phyloP scores from a whole-genome alignment of 2,329 filamentous ascomycete species.

The Pseudogymnoascus sp. region DNA sequence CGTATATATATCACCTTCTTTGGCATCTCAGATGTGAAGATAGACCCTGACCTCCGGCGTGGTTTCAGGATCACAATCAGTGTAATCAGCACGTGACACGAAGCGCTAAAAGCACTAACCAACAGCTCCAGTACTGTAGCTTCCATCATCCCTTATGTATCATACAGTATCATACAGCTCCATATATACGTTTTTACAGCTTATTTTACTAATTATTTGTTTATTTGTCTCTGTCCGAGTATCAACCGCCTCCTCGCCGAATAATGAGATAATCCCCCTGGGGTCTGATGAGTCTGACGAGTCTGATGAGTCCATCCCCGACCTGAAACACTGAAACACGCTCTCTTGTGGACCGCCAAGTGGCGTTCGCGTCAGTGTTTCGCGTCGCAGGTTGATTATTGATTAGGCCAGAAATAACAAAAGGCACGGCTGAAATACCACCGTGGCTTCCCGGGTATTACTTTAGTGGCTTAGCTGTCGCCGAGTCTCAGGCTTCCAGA shows the following conservation, averaged over 20 bases:
- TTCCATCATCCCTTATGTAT: neutral
- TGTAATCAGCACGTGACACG: neutral
- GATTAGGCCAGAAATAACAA: neutral
- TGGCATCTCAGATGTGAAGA: neutral
- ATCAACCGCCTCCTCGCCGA: neutral
- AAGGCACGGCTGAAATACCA: neutral
- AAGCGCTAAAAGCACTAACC: neutral
- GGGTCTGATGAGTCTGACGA: neutral
- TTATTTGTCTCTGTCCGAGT: neutral
- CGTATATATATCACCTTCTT: neutral
- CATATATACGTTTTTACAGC: neutral
- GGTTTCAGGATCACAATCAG: neutral
- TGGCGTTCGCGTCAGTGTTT: constrained; percentile 1
- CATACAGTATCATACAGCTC: neutral
- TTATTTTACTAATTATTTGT: neutral
- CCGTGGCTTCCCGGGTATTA: constrained; percentile 3
- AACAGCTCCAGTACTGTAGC: neutral
- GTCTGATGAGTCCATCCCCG: neutral
- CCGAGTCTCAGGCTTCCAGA: neutral
- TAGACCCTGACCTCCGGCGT: neutral
- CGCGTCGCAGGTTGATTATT: neutral
- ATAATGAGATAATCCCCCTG: neutral
- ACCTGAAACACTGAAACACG: neutral
- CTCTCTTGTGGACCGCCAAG: neutral
- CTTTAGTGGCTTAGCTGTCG: neutral